Base-by-base conservation (phyloP, 1,284 basidiomycete genomes). In the Coniferiporia weirii region DNA sequence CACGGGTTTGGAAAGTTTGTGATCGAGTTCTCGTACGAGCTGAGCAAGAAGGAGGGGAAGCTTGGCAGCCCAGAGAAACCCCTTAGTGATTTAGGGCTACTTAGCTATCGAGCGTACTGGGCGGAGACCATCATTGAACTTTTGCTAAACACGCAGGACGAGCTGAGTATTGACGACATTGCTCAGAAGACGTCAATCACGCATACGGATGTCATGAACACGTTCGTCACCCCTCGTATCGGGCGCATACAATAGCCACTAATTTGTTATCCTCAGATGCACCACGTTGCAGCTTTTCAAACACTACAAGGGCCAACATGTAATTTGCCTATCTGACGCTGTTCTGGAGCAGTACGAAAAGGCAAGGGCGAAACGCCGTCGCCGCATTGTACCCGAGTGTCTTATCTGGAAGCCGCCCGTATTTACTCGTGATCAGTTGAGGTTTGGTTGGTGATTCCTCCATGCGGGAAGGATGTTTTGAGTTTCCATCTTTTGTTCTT, bases 61-160 rank as follows among this genome's bases (percentile, higher is more conserved):
- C 83, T 96, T 3, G 97, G 97, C 12, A 95, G 91, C 66, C 97
- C 97, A 2, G 97, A 99, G 77, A 99, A 99, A 74, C 97, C 97
- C 19, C 81, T 99, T 38, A 91, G 87, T 67, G 97, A 99, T 76
- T 78, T 99, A 54, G 97, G 97, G 43, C 75, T 99, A 64, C 77
- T 99, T 62, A 81, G 91, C 51, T 99, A 99, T 73, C 83, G 96
- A 54, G 93, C 96, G 34, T 99, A 96, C 71, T 99, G 97, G 97
- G 90, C 91, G 62, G 95, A 98, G 72, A 93, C 90, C 57, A 98
- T 99, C 69, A 89, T 99, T 66, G 95, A 97, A 60, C 79, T 96
- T 35, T 76, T 99, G 51, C 76, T 98, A 63, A 84, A 81, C 64
- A 83, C 84, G 22, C 76, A 73, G 22, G 84, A 89, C 61, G 91